phyloP scores from a whole-genome alignment of 371 early-diverging fungal genomes.

The Mortierella sp. region DNA sequence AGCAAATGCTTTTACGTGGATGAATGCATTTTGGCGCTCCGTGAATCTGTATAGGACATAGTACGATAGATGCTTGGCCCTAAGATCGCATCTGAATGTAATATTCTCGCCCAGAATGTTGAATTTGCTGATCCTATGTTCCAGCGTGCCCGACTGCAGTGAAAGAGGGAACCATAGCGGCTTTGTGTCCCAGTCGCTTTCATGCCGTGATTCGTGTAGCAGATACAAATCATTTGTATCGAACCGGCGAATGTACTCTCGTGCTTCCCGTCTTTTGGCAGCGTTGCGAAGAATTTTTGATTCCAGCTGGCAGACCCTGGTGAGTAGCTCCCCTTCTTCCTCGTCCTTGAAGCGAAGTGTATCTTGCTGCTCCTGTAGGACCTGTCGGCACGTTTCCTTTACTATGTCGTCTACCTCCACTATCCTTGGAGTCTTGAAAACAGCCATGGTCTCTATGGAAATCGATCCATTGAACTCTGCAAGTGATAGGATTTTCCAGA shows the following conservation, averaged over 20 bases:
- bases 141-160: neutral
- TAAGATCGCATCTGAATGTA: neutral
- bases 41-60: neutral
- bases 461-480: neutral
- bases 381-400: neutral
- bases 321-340: neutral
- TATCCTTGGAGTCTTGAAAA: conserved; percentile 1
- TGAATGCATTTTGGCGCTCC: neutral
- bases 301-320: neutral
- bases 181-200: neutral
- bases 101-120: neutral
- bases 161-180: neutral
- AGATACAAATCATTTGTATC: neutral
- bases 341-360: conserved; percentile 4
- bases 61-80: neutral
- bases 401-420: neutral
- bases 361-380: neutral
- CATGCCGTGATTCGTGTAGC: neutral
- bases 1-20: conserved; percentile 1
- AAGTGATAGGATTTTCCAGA: conserved; percentile 2
- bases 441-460: neutral
- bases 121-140: neutral
- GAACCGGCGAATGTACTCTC: conserved; percentile 1
- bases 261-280: neutral
- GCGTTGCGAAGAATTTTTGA: neutral